Base-by-base conservation (phyloP, 495 filamentous ascomycete genomes). In the Gamarada debralockiae region DNA sequence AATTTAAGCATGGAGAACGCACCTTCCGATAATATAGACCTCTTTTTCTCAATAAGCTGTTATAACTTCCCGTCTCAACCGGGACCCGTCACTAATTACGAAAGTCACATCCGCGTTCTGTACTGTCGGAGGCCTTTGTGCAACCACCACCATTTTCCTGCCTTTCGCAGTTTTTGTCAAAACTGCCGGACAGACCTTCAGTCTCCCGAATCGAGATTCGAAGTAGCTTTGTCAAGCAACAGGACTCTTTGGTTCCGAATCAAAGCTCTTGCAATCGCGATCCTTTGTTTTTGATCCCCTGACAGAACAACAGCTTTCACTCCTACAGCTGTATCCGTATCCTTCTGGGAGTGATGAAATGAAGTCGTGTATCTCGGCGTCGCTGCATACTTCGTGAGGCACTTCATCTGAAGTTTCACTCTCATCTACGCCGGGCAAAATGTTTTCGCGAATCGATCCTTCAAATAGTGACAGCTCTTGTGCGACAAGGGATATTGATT, bases 181-280 rank as follows among this genome's bases (percentile, higher is more conserved):
- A 2, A 84, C 85, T 27, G 76, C 74, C 65, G 86, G 17, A 93
- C 74, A 24, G 85, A 67, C 58, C 76, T 77, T 70, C 92, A 87
- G 14, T 77, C 81, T 66, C 87, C 79, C 10, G 83, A 81, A 53
- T 93, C 89, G 33, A 92, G 69, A n/a, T 81, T 81, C 37, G 75
- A 80, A 6, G 89, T 92, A 0, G 88, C 85, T 67, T 93, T 89
- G 58, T 93, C 89, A 2, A 93, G 72, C 24, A 95, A 67, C 56
- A 92, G 65, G 25, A 92, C 68, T 40, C 73, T 69, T 3, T 89
- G 87, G 41, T 85, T 77, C 10, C 87, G 79, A 8, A 95, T 79
- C 23, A 92, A 69, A 0, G 89, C 87, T 20, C 89, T 68, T 1
- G 89, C 89, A 47, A 95, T 86, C 1, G 84, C 77, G 15, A 95